Conservation (phyloP, 305 asterid genomes). For the Solanum aculeatissimum region DNA sequence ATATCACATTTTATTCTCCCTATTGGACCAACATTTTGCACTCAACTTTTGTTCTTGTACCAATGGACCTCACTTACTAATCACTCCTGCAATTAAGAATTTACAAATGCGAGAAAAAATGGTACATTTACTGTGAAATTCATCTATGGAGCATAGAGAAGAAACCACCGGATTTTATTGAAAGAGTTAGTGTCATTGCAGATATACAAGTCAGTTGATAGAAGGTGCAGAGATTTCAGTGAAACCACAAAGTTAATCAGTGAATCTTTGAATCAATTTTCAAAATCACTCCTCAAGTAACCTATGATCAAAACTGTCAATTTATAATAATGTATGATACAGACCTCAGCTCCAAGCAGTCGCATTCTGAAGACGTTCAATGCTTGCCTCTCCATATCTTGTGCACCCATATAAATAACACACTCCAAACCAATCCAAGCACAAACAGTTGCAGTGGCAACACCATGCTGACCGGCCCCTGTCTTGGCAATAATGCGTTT, state of each 20-base stretch:
- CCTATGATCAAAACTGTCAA: not conserved
- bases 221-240: not conserved
- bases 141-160: not conserved
- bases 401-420: conserved; percentile 90
- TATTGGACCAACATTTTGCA: not conserved
- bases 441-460: conserved; percentile 94
- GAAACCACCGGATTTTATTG: not conserved
- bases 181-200: not conserved
- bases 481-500: conserved; percentile 87
- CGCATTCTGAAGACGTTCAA: conserved; percentile 92
- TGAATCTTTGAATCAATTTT: not conserved
- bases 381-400: conserved; percentile 94
- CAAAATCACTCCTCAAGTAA: not conserved
- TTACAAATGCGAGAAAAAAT: not conserved
- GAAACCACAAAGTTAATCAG: not conserved
- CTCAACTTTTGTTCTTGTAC: not conserved
- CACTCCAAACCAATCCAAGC: conserved; percentile 89
- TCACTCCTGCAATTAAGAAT: not conserved
- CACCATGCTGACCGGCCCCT: conserved; percentile 99
- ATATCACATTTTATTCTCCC: not conserved
- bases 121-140: not conserved
- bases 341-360: conserved; percentile 96
- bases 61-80: not conserved
- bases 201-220: not conserved
- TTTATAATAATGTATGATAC: conserved; percentile 1